Evolutionary conservation across 129 eudicot genomes (phyloP), one percentile per base, ranked within the genome.

Genomic region (Lonicera japonica): DNA sequence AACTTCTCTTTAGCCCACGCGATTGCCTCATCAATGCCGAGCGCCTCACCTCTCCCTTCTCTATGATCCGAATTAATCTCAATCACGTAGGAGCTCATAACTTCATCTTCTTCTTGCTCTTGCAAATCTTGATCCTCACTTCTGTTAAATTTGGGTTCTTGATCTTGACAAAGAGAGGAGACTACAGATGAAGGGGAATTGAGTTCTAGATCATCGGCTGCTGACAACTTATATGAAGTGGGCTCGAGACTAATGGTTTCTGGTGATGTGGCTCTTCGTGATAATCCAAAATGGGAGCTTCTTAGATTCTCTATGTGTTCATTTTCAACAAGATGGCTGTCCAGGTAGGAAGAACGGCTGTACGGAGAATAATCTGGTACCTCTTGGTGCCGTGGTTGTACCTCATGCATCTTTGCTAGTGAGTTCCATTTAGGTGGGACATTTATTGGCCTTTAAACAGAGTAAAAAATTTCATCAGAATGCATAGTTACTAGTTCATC

Each of bases 1-100:
- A 43, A 43, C 50, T 82, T 86, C 78, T 86, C 87, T 57, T 86
- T 90, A 20, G 95, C 97, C 97, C 97, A 90, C 5, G 97, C 97
- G 54, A 90, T 90, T 23, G 97, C 97, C 45, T 90, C 97, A 70
- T 86, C 95, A 19, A 90, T 69, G 4, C 86, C 86, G 11, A 73
- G 55, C 9, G 79, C 65, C 67, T 83, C 85, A 55, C 52, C 60
- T 0, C 61, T 52, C 39, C 53, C 65, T 61, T 82, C 88, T 21
- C 66, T 65, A 25, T 57, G 47, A 9, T 45, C 70, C 54, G 81
- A 67, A 43, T 73, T 85, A 54, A 89, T 82, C 71, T 85, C 85
- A 73, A 89, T 85, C 5, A 89, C 85, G 54, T 77, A 82, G 13
- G 95, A 83, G 79, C 87, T 83, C 85, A 78, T 77, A 41, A 67